These are phyloP conservation scores for Lagenidium sp. DNA, from an alignment of 352 stramenopile genomes.

Conservation along the genomic window DNA sequence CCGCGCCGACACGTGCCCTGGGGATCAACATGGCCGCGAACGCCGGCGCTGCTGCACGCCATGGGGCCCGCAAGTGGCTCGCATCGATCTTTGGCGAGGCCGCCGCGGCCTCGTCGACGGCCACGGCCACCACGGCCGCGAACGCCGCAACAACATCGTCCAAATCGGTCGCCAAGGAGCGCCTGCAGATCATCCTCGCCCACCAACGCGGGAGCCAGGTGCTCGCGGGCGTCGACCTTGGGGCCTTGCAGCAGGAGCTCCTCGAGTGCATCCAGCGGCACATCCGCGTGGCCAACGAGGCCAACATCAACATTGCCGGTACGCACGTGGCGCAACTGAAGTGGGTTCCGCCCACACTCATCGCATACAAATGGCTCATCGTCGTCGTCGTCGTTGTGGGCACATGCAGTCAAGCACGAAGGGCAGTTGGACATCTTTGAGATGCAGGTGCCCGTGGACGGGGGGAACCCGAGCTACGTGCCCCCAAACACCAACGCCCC, in stretches of 20 bases:
- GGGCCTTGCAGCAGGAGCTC: constrained; percentile 70
- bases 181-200: constrained; percentile 84
- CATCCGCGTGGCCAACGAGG: constrained; percentile 79
- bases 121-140: constrained; percentile 9
- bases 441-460: constrained; percentile 85
- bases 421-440: constrained; percentile 85
- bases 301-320: constrained; percentile 87
- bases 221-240: constrained; percentile 74
- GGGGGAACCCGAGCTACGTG: constrained; percentile 22
- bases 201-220: constrained; percentile 81
- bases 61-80: constrained; percentile 75
- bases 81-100: constrained; percentile 60
- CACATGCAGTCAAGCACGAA: constrained; percentile 71
- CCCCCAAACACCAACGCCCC: too few species aligned
- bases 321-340: too few species aligned
- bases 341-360: too few species aligned
- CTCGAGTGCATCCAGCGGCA: constrained; percentile 83
- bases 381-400: too few species aligned
- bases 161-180: constrained; percentile 83
- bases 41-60: too few species aligned
- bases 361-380: too few species aligned
- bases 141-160: constrained; percentile 24
- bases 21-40: constrained; percentile 29
- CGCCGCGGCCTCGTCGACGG: constrained; percentile 10
- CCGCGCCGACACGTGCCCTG: not conserved